Base-by-base conservation (phyloP, 2,329 filamentous ascomycete genomes). In the Curvularia sp. region DNA sequence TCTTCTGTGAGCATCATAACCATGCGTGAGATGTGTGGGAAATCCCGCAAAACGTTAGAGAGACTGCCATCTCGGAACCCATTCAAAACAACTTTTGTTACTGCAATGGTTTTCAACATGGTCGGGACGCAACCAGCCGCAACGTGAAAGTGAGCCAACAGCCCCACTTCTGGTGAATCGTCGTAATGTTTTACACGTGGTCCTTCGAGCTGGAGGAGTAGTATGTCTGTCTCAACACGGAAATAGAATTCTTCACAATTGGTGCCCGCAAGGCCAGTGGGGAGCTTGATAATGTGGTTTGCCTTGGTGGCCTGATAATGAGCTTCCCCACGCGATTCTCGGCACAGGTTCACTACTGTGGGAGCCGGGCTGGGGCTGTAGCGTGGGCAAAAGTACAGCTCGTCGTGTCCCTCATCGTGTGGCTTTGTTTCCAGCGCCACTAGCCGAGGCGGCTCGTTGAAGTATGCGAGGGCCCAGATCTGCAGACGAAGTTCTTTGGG, bases 401-500 rank as follows among this genome's bases (percentile, higher is more conserved):
- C 58, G 46, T 63, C 44, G 41, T 70, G 68, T n/a, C 49, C 31
- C 33, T 65, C 55, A 43, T 64, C 48, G 48, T 70, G 68, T 3
- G 49, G 42, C 22, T 49, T 52, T 2, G 65, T 69, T 30, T 57
- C 49, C 20, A 70, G 42, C 4, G 63, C 62, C 28, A 70, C 66
- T 7, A 65, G 56, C 9, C 68, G 66, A 48, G 66, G 63, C 5
- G 62, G 57, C 22, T 68, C 57, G n/a, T 58, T 42, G 26, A 63
- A 61, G 51, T 69, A 70, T 18, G 42, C 62, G 8, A 60, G 58
- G 15, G 58, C 42, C 66, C 66, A 70, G 22, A 70, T 65, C 9
- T 66, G 59, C n/a, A 70, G 54, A 13, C 68, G 68, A 3, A 70
- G 48, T 30, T 70, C 68, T 35, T 70, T 70, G 22, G 68, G 68